These are phyloP conservation scores for Cryoendolithus antarcticus DNA, from an alignment of 2,329 filamentous ascomycete genomes.

Conservation along the genomic window DNA sequence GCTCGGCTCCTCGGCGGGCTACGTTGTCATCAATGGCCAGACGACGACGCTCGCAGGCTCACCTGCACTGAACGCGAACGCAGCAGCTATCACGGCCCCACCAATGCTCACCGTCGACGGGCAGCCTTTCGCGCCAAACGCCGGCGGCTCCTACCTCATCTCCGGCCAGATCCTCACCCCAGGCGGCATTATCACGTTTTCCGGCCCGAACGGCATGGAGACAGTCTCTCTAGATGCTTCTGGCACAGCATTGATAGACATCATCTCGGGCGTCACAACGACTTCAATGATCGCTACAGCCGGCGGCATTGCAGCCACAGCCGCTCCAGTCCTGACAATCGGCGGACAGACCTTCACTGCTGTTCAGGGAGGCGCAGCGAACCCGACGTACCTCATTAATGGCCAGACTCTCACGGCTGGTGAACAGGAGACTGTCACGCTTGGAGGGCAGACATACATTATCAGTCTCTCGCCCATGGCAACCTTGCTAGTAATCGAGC, in stretches of 20 bases:
- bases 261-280: slow-evolving; percentile 14
- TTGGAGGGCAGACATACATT: slow-evolving; percentile 17
- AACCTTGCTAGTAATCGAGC: slow-evolving; percentile 25
- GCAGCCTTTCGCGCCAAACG: slow-evolving; percentile 13
- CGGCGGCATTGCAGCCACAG: slow-evolving; percentile 19
- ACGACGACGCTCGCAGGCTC: slow-evolving; percentile 25
- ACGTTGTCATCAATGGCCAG: slow-evolving; percentile 28
- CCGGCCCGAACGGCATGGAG: slow-evolving; percentile 13
- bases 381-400: slow-evolving; percentile 26
- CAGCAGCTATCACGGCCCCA: slow-evolving; percentile 16
- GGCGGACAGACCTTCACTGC: slow-evolving; percentile 19
- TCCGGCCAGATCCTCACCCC: slow-evolving; percentile 16
- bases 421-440: slow-evolving; percentile 17
- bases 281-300: slow-evolving; percentile 24
- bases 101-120: slow-evolving; percentile 21
- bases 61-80: slow-evolving; percentile 11
- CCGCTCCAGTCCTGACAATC: slow-evolving; percentile 21
- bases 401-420: slow-evolving; percentile 28
- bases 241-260: slow-evolving; percentile 14
- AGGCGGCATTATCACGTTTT: slow-evolving; percentile 14
- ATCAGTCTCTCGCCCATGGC: slow-evolving; percentile 24
- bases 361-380: slow-evolving; percentile 14
- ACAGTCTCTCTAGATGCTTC: slow-evolving; percentile 22
- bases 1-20: slow-evolving; percentile 23
- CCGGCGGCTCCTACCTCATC: slow-evolving; percentile 17